Evolutionary conservation across 1,284 basidiomycete species (phyloP).

Genomic region (Boletus subluridellus): DNA sequence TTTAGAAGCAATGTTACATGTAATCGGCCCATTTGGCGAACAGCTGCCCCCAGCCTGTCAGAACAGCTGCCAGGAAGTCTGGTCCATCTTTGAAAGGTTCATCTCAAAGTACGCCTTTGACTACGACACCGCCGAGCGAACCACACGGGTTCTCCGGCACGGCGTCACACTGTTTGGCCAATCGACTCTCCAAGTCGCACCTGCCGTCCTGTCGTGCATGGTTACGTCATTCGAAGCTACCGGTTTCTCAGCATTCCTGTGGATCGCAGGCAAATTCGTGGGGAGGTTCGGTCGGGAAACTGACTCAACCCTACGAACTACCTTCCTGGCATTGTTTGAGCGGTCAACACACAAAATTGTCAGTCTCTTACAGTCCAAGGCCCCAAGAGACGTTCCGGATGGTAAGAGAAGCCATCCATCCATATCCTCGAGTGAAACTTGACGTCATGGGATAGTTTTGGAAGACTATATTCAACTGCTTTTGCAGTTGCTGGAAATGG

Average conservation of each 20-base stretch:
- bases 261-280: constrained; percentile 89
- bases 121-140: constrained; percentile 79
- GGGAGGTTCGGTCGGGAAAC: constrained; percentile 68
- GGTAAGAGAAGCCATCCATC: constrained; percentile 45
- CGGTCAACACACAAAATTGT: constrained; percentile 68
- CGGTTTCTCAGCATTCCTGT: constrained; percentile 86
- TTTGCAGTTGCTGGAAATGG: constrained; percentile 62
- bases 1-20: constrained; percentile 81
- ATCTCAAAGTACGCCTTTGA: constrained; percentile 77
- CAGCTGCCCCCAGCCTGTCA: constrained; percentile 78
- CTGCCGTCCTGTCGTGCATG: constrained; percentile 74
- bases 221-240: constrained; percentile 75
- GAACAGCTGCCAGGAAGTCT: constrained; percentile 77
- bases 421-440: neutral
- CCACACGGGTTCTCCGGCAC: constrained; percentile 82
- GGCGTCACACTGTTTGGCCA: constrained; percentile 81
- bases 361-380: constrained; percentile 62
- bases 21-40: constrained; percentile 78
- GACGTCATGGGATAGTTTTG: constrained; percentile 58
- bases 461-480: constrained; percentile 93
- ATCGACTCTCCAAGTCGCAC: constrained; percentile 64
- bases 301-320: constrained; percentile 47
- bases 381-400: constrained; percentile 75
- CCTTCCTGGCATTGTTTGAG: constrained; percentile 71
- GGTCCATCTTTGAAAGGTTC: constrained; percentile 80